Conservation (phyloP, 2,329 filamentous ascomycete genomes). For the Aquanectria penicillioides region DNA sequence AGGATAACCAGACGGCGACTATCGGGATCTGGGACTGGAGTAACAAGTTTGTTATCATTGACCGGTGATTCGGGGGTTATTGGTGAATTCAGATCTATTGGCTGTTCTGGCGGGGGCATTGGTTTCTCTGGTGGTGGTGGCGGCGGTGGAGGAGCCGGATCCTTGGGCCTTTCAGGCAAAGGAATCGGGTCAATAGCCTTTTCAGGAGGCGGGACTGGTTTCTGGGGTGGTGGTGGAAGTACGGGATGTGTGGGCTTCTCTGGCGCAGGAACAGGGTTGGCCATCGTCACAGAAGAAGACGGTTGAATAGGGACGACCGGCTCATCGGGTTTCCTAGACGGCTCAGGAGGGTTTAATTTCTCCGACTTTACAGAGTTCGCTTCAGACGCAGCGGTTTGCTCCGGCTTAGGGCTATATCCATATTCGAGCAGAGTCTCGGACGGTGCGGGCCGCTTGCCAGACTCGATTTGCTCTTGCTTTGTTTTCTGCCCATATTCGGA, state of each 20-base stretch:
- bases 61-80: too few relatives aligned
- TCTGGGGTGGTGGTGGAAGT: neutral
- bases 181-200: neutral
- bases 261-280: too few relatives aligned
- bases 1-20: constrained; percentile 30
- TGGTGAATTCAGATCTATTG: too few relatives aligned
- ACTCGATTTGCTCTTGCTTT: too few relatives aligned
- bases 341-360: neutral
- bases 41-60: too few relatives aligned
- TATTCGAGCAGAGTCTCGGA: too few relatives aligned
- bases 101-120: neutral
- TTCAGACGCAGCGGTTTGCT: too few relatives aligned
- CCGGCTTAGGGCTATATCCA: too few relatives aligned
- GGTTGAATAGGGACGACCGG: neutral
- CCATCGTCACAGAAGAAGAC: neutral
- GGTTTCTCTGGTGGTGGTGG: neutral
- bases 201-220: neutral
- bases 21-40: neutral
- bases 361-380: too few relatives aligned
- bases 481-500: too few relatives aligned
- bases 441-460: too few relatives aligned
- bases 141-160: neutral
- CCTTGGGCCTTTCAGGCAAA: neutral
- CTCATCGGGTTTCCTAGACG: neutral
- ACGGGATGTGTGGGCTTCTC: neutral